These are phyloP conservation scores for Nakazawaea ishiwadae DNA, from an alignment of 805 yeast species.

Conservation along the genomic window DNA sequence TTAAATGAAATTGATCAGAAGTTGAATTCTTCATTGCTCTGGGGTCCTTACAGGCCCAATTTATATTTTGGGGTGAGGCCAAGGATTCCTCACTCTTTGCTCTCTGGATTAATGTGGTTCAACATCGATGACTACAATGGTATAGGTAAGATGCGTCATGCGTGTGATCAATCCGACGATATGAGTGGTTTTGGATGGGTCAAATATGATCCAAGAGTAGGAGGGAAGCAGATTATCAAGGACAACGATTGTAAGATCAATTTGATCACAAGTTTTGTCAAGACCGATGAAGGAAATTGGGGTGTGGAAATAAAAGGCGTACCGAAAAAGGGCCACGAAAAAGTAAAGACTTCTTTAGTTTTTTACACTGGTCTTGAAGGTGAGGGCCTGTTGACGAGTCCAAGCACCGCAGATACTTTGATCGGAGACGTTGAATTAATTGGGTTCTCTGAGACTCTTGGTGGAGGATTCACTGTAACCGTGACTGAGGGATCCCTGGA, in stretches of 20 bases:
- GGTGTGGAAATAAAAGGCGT: constrained; percentile 65
- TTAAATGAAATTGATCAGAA: constrained; percentile 10
- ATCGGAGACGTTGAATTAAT: constrained; percentile 33
- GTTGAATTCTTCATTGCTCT: constrained; percentile 47
- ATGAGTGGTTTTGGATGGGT: constrained; percentile 79
- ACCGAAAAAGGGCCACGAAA: constrained; percentile 47
- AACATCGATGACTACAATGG: constrained; percentile 55
- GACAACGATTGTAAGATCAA: constrained; percentile 64
- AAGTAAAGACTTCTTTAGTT: constrained; percentile 57
- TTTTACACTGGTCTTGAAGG: constrained; percentile 80
- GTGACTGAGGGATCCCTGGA: constrained; percentile 52
- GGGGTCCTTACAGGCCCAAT: constrained; percentile 95
- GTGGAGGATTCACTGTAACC: constrained; percentile 51
- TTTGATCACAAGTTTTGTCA: constrained; percentile 70
- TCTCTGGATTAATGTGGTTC: constrained; percentile 88
- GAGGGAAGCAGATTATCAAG: constrained; percentile 73
- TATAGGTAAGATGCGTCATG: constrained; percentile 58
- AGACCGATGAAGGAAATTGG: constrained; percentile 73
- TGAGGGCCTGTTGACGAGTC: constrained; percentile 39
- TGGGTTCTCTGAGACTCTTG: constrained; percentile 63
- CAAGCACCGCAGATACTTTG: constrained; percentile 22
- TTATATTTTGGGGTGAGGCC: constrained; percentile 86
- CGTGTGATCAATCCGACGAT: constrained; percentile 68
- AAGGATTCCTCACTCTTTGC: constrained; percentile 66
- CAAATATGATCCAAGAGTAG: constrained; percentile 80